These are phyloP conservation scores for Psidium guajava DNA, from an alignment of 345 rosid genomes.

Conservation along the genomic window DNA sequence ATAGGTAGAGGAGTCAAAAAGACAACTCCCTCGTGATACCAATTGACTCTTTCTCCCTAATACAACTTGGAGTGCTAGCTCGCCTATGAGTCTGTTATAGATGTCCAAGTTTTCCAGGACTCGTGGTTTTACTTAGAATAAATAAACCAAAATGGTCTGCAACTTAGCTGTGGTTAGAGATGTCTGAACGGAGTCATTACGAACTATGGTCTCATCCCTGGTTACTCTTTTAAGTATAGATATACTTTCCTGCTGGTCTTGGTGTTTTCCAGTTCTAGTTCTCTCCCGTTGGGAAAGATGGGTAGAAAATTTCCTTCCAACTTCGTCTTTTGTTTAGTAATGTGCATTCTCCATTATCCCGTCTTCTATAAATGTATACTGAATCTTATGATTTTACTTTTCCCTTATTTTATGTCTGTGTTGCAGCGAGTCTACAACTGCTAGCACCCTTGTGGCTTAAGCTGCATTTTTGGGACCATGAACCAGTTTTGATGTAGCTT, in stretches of 20 bases:
- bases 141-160: background rate
- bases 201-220: background rate
- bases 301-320: background rate
- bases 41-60: background rate
- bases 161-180: background rate
- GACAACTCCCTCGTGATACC: background rate
- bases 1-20: background rate
- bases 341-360: background rate
- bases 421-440: constrained; percentile 11
- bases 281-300: background rate
- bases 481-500: background rate
- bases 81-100: background rate
- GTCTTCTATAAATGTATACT: background rate
- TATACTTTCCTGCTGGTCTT: background rate
- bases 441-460: constrained; percentile 12
- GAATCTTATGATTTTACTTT: background rate
- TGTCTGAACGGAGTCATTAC: background rate
- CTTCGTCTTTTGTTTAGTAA: background rate
- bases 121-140: background rate
- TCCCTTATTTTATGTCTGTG: background rate
- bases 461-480: background rate
- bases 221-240: background rate
- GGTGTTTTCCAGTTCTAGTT: background rate
- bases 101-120: background rate
- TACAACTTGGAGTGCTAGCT: background rate